Evolutionary conservation across 257 asterid species (phyloP), one percentile per base, ranked within the genome.

Genomic region (Solanum dulcamara): DNA sequence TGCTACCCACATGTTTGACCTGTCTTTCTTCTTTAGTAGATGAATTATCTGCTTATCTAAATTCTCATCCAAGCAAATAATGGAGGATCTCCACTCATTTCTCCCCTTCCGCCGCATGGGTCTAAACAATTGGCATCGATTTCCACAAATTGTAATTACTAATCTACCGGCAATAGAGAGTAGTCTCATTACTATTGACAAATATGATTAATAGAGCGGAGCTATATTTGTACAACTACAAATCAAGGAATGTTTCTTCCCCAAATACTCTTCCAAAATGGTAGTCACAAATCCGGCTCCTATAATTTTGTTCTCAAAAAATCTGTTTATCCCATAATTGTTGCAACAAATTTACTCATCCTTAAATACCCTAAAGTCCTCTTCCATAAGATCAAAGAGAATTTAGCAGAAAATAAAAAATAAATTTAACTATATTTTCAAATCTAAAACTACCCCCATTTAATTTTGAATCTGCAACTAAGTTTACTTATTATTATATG

Each of bases 21-120:
- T 62, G 62, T 83, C 53, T 81, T 46, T 80, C 66, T 67, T 67
- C 26, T 67, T 67, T 24, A 67, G 57, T 89, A 62, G 84, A 85
- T 87, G 91, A 90, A 85, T 85, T 85, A 84, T 88, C 88, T 81
- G 64, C 93, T 91, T 87, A 89, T 91, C 94, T 91, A 81, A 84
- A 90, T 89, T 89, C 93, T 90, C 93, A 89, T 91, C 95, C 94
- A 89, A 92, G 72, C 91, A 89, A 90, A 85, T 84, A 81, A 51
- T 68, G 40, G 64, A 71, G 67, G 80, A 75, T 77, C 51, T 32
- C 60, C 67, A 66, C 48, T 20, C 44, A 66, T 22, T 28, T 33
- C n/a, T 0, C 62, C 28, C 28, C 37, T 22, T 5, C 46, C 64
- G 71, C 71, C 10, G 38, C 38, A 35, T 28, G 13, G 15, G 6